A percentile compares a stretch with the other conserved stretches of the same genome.
These are phyloP conservation scores for Taphrina sp. DNA, from an alignment of 1,139 yeast species.

Conservation along the genomic window DNA sequence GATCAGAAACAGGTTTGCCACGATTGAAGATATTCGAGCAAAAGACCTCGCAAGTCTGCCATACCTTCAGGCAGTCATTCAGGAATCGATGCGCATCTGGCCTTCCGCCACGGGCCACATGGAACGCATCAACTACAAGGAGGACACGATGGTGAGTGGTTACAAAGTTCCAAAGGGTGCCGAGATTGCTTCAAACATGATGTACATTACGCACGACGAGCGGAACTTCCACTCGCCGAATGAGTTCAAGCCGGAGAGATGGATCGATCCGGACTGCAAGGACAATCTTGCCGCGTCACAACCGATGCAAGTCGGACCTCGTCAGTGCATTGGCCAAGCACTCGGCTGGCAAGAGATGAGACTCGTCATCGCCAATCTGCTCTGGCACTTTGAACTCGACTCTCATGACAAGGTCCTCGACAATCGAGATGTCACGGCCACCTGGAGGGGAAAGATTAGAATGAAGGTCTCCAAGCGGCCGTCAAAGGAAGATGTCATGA, in stretches of 20 bases:
- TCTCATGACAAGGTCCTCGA: background rate
- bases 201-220: constrained; percentile 5
- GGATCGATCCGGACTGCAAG: constrained; percentile 7
- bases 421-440: background rate
- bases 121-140: constrained; percentile 5
- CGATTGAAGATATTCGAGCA: background rate
- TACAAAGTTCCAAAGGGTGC: background rate
- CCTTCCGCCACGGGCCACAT: background rate
- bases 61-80: constrained; percentile 1
- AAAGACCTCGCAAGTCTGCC: background rate
- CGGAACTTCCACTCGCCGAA: constrained; percentile 1
- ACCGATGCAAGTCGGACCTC: background rate
- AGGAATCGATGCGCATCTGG: constrained; percentile 4
- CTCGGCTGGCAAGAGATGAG: constrained; percentile 4
- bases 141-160: constrained; percentile 1
- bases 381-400: background rate
- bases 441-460: constrained; percentile 2
- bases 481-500: too few species aligned
- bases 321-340: constrained; percentile 1
- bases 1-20: background rate
- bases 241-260: background rate
- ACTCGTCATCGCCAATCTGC: background rate
- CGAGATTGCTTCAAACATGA: background rate
- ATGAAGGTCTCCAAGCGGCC: background rate
- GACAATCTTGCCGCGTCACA: constrained; percentile 2